phyloP scores from a whole-genome alignment of 2,329 filamentous ascomycete species.

The Beauveria bassiana region DNA sequence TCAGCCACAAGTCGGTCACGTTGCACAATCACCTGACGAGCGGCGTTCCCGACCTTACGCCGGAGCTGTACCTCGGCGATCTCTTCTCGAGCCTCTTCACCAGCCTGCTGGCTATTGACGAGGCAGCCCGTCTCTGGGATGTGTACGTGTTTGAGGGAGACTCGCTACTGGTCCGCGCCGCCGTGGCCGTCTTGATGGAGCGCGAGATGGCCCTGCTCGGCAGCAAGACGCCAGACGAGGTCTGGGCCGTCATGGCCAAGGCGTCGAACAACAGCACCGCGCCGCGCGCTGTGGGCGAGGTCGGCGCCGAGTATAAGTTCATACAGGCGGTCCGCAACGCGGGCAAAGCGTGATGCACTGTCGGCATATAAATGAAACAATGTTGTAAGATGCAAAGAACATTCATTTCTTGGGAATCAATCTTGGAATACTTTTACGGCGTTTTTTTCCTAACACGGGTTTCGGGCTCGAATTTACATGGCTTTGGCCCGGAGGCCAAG shows the following conservation, averaged over 20 bases:
- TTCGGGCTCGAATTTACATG: not conserved
- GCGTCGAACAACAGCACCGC: slow-evolving; percentile 23
- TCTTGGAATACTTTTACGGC: slow-evolving; percentile 6
- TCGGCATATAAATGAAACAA: not conserved
- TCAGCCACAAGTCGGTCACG: slow-evolving; percentile 55
- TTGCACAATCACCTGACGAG: slow-evolving; percentile 58
- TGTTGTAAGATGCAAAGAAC: not conserved
- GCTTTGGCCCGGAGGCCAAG: not conserved
- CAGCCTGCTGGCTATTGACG: slow-evolving; percentile 55
- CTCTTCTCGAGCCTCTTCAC: slow-evolving; percentile 62
- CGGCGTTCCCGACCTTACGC: slow-evolving; percentile 35
- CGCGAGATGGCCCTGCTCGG: slow-evolving; percentile 45
- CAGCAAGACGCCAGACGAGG: slow-evolving; percentile 36
- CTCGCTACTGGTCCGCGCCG: slow-evolving; percentile 59
- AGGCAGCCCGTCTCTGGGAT: slow-evolving; percentile 69
- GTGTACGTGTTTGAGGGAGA: slow-evolving; percentile 80
- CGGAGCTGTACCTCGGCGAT: slow-evolving; percentile 48
- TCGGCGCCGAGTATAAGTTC: slow-evolving; percentile 42
- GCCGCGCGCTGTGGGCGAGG: slow-evolving; percentile 29
- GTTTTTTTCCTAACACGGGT: not conserved
- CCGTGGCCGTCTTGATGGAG: slow-evolving; percentile 56
- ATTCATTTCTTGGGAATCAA: not conserved
- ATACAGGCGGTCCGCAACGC: slow-evolving; percentile 32
- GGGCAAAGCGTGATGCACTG: slow-evolving; percentile 26
- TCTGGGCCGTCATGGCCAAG: slow-evolving; percentile 30